Evolutionary conservation across 495 filamentous ascomycete genomes (phyloP), one percentile per base, ranked within the genome.

Genomic region (Aspergillus olivimuriae): DNA sequence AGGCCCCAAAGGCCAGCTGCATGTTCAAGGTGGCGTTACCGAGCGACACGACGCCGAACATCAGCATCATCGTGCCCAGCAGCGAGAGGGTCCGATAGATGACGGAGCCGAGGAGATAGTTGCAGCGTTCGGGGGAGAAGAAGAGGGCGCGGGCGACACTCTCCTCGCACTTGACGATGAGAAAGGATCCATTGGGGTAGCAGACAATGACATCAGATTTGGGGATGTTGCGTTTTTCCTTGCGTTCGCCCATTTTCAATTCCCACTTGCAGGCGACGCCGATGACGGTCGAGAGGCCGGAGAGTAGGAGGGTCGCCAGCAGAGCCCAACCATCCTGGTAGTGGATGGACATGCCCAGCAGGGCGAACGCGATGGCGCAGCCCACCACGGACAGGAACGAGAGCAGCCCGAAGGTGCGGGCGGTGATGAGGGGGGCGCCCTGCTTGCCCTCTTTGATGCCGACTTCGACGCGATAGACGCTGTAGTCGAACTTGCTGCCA

Each of bases 51-150:
- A 41, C 38, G 1, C 38, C 38, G 21, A 41, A 41, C 38, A 41
- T 41, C 22, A 41, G 12, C 38, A 41, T 41, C 22, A 41, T 41
- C 0, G 38, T 41, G 3, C 38, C 38, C 11, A 41, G n/a, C 20
- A 41, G 38, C 10, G 38, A 20, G 21, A 41, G 20, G 0, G 23
- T 26, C 11, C 38, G 38, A 24, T 41, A 41, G 15, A 10, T 18
- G 1, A 24, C 26, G 9, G 20, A 21, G 1, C 10, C 6, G 10
- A 41, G 21, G 21, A 41, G 38, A 8, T 41, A 41, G 38, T 41
- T 30, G 21, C 38, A 41, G 16, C 38, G 38, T 12, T 41, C 38
- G 38, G 38, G 38, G 9, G 38, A 20, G 23, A 41, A 41, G 23
- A 41, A 41, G 2, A 41, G 23, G 1, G 23, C n/a, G 7, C 38